phyloP scores from a whole-genome alignment of 495 filamentous ascomycete species.

The Lophiotrema nucula region DNA sequence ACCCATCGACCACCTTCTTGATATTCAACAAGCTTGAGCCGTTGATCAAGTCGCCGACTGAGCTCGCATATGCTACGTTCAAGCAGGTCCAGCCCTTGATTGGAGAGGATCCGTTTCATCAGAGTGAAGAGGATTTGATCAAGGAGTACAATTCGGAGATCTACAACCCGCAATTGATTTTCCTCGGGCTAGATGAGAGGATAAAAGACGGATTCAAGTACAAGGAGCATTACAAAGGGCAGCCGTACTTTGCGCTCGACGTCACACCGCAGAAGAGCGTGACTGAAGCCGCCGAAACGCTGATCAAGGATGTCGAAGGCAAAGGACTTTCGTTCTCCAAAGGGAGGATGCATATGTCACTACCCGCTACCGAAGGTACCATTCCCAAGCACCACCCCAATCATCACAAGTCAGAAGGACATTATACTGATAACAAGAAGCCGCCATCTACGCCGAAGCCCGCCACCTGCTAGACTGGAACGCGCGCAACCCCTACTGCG shows the following conservation, averaged over 20 bases:
- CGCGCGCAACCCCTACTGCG: conserved; percentile 86
- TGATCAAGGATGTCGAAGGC: conserved; percentile 58
- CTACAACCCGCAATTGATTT: conserved; percentile 69
- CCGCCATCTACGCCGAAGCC: conserved; percentile 87
- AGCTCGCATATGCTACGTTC: conserved; percentile 62
- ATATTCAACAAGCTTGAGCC: conserved; percentile 78
- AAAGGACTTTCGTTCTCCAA: conserved; percentile 60
- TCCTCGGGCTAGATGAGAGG: conserved; percentile 79
- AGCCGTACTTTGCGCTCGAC: conserved; percentile 85
- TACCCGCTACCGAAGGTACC: conserved; percentile 62
- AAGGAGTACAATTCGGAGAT: conserved; percentile 69
- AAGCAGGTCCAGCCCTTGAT: conserved; percentile 67
- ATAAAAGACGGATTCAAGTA: conserved; percentile 42
- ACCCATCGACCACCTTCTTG: conserved; percentile 69
- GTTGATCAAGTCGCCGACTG: conserved; percentile 57
- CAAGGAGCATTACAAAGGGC: conserved; percentile 65
- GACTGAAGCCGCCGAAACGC: conserved; percentile 48
- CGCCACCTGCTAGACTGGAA: conserved; percentile 95
- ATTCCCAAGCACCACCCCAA: background rate
- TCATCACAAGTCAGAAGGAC: background rate
- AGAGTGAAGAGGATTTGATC: conserved; percentile 70
- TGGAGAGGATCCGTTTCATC: conserved; percentile 66
- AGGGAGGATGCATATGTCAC: conserved; percentile 56
- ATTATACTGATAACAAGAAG: too few species aligned
- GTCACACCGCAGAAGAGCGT: conserved; percentile 69